phyloP scores from a whole-genome alignment of 441 rosid species.

The Jatropha podagrica region DNA sequence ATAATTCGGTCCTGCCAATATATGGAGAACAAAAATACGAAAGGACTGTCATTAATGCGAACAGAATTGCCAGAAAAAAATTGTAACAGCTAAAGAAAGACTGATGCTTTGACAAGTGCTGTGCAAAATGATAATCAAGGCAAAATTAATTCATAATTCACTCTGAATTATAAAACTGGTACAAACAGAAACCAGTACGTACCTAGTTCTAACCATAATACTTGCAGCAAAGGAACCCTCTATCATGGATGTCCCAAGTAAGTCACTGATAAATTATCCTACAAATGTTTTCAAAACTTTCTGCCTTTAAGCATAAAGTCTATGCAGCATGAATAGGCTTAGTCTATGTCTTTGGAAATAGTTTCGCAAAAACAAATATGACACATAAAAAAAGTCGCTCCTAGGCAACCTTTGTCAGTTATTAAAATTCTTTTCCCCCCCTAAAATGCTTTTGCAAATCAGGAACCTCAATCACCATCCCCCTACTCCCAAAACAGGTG shows the following conservation, averaged over 20 bases:
- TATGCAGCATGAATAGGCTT: neutral
- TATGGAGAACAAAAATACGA: conserved; percentile 3
- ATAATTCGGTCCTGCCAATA: conserved; percentile 85
- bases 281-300: neutral
- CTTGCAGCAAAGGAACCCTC: neutral
- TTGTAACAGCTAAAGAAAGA: neutral
- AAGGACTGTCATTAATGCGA: neutral
- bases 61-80: neutral
- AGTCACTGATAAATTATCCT: neutral
- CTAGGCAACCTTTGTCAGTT: neutral
- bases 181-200: neutral
- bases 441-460: neutral
- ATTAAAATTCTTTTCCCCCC: neutral
- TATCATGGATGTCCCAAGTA: neutral
- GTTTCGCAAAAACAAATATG: neutral
- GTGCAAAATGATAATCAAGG: neutral
- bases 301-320: neutral
- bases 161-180: neutral
- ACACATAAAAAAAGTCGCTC: neutral
- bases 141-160: neutral
- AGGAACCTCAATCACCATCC: neutral
- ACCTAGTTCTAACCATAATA: neutral
- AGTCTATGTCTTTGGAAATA: neutral
- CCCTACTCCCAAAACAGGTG: neutral
- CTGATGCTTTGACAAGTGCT: neutral